Percentiles rank a stretch among this genome's conserved stretches.
Conservation (phyloP, 352 stramenopile species). For the Achlya hypogyna region DNA sequence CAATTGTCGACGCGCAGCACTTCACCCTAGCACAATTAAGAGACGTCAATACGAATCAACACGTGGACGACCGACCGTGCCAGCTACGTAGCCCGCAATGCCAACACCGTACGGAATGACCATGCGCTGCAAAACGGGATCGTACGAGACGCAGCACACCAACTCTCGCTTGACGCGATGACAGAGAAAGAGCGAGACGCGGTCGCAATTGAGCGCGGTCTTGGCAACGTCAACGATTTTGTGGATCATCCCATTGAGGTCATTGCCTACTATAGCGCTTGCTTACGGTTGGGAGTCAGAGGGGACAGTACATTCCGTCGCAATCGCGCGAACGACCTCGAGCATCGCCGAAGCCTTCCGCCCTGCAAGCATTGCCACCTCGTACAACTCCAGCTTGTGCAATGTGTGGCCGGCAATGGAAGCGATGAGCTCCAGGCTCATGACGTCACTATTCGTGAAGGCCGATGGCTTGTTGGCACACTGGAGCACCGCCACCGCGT, state of each 20-base stretch:
- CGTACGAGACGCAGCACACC: slow-evolving; percentile 7
- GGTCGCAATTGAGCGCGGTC: slow-evolving; percentile 8
- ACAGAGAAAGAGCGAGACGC: slow-evolving; percentile 9
- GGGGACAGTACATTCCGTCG: not conserved
- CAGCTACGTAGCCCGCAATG: slow-evolving; percentile 67
- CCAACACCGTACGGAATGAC: slow-evolving; percentile 63
- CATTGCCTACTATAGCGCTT: not conserved
- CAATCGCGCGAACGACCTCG: slow-evolving; percentile 1
- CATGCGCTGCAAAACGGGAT: slow-evolving; percentile 41
- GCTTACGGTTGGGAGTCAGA: not conserved
- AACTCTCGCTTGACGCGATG: slow-evolving; percentile 4
- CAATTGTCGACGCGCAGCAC: slow-evolving; percentile 50
- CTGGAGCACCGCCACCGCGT: not conserved
- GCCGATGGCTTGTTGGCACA: slow-evolving; percentile 8
- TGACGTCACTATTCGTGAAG: slow-evolving; percentile 5
- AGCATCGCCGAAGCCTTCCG: slow-evolving; percentile 11
- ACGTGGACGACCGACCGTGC: not conserved
- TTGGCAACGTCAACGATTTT: slow-evolving; percentile 9
- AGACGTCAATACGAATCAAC: not conserved
- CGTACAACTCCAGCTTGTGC: slow-evolving; percentile 14
- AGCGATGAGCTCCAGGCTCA: slow-evolving; percentile 10
- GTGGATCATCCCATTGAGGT: slow-evolving; percentile 6
- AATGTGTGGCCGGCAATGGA: slow-evolving; percentile 8
- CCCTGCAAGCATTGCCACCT: not conserved
- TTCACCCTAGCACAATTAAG: slow-evolving; percentile 3